These are phyloP conservation scores for Aspergillus indologenus DNA, from an alignment of 495 filamentous ascomycete species.

Conservation along the genomic window DNA sequence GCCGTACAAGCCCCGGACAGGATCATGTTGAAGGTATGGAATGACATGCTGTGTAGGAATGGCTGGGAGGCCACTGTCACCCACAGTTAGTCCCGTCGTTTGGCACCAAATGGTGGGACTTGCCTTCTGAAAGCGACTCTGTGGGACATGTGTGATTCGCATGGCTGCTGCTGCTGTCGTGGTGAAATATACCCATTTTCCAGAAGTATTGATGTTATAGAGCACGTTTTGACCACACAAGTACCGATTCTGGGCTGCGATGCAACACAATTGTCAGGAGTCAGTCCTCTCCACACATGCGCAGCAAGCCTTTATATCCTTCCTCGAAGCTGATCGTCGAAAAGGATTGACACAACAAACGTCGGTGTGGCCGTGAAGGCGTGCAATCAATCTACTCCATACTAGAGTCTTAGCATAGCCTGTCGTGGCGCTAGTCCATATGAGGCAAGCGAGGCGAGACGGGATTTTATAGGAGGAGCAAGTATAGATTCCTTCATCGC, in stretches of 20 bases:
- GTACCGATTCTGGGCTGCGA: no score
- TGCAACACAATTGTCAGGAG: not conserved
- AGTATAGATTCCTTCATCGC: not conserved
- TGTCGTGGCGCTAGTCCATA: not conserved
- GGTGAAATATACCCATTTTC: not conserved
- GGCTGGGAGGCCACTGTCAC: slow-evolving; percentile 3
- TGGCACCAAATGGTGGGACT: not conserved
- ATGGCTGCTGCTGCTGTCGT: not conserved
- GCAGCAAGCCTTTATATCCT: not conserved
- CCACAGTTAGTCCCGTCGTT: not conserved
- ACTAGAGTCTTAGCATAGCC: no score
- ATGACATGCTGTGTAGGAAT: slow-evolving; percentile 18
- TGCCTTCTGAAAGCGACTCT: not conserved
- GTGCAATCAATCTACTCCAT: no score
- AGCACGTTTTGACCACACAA: no score
- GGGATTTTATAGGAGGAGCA: not conserved
- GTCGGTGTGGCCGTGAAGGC: no score
- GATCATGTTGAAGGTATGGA: slow-evolving; percentile 26
- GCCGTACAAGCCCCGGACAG: slow-evolving; percentile 21
- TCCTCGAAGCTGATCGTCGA: not conserved
- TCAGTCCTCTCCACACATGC: not conserved
- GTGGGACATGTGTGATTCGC: not conserved
- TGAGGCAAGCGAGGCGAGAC: not conserved
- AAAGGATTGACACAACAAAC: no score
- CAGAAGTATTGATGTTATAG: no score